Percentiles rank a stretch among this genome's conserved stretches.
These are phyloP conservation scores for Tubosaeta brunneosetosa DNA, from an alignment of 768 basidiomycete genomes.

Conservation along the genomic window DNA sequence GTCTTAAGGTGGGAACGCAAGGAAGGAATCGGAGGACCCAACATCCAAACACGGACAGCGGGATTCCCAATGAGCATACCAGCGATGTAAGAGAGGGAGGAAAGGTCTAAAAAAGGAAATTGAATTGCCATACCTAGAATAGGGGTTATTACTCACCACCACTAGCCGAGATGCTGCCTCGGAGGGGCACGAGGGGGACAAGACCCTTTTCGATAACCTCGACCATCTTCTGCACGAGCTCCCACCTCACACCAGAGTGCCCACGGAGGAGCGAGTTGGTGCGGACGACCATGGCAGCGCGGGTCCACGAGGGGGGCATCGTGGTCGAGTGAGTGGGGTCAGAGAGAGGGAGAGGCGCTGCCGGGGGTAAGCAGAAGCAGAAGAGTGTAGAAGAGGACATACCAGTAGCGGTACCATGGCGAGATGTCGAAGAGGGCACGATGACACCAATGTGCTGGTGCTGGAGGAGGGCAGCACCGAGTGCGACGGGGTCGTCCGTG, in stretches of 20 bases:
- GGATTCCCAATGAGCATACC: slow-evolving; percentile 78
- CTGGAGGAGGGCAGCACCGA: slow-evolving; percentile 81
- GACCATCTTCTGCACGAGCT: slow-evolving; percentile 75
- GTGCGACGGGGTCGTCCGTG: slow-evolving; percentile 64
- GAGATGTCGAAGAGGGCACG: slow-evolving; percentile 48
- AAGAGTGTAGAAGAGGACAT: not conserved
- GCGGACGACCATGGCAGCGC: slow-evolving; percentile 81
- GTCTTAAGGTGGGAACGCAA: slow-evolving; percentile 6
- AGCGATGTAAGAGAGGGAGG: slow-evolving; percentile 79
- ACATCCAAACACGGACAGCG: slow-evolving; percentile 65
- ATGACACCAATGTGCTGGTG: slow-evolving; percentile 72
- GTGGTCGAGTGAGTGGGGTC: slow-evolving; percentile 63
- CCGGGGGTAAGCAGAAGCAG: not conserved
- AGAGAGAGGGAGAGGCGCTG: slow-evolving; percentile 52
- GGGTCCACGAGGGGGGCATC: slow-evolving; percentile 87
- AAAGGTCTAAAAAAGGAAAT: slow-evolving; percentile 46
- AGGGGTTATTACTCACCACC: slow-evolving; percentile 48
- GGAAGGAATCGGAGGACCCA: slow-evolving; percentile 20
- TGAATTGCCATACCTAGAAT: slow-evolving; percentile 4
- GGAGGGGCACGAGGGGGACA: slow-evolving; percentile 75
- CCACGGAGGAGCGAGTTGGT: slow-evolving; percentile 88
- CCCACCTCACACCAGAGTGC: slow-evolving; percentile 81
- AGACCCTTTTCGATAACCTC: slow-evolving; percentile 66
- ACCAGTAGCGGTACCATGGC: not conserved
- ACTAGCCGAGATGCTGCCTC: slow-evolving; percentile 79